A percentile compares a stretch with the other conserved stretches of the same genome.
Conservation (phyloP, 768 basidiomycete genomes). For the Tephrocybe rancida region DNA sequence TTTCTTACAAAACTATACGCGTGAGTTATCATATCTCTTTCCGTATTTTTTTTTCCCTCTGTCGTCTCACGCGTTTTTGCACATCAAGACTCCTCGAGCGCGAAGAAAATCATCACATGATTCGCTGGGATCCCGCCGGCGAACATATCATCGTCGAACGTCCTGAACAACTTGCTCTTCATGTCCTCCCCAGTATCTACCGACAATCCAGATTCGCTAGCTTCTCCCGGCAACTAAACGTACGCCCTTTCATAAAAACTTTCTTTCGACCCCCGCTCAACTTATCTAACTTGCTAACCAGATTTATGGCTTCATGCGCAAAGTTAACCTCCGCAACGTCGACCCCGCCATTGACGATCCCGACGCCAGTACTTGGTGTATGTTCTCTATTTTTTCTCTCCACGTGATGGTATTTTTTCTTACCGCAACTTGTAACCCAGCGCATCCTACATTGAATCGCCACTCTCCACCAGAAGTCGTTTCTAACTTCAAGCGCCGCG, state of each 20-base stretch:
- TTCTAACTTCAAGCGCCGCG: conserved; percentile 93
- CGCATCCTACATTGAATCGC: conserved; percentile 89
- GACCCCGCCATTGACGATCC: conserved; percentile 95
- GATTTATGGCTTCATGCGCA: conserved; percentile 99
- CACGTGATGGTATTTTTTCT: conserved; percentile 2
- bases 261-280: conserved; percentile 20
- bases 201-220: conserved; percentile 96
- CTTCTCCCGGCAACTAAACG: conserved; percentile 97
- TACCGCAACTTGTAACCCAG: conserved; percentile 40
- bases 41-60: neutral
- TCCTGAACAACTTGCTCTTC: conserved; percentile 91
- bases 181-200: conserved; percentile 92
- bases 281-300: conserved; percentile 34
- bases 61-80: conserved; percentile 19
- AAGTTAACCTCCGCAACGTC: conserved; percentile 93
- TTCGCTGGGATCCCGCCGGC: conserved; percentile 92
- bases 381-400: conserved; percentile 33
- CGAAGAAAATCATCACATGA: conserved; percentile 94
- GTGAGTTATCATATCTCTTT: too few relatives aligned
- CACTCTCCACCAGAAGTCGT: conserved; percentile 90
- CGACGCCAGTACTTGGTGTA: conserved; percentile 97
- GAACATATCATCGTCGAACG: conserved; percentile 95
- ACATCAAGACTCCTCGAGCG: conserved; percentile 81
- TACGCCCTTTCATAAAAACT: conserved; percentile 44
- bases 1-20: conserved; percentile 97